Evolutionary conservation across 2,329 filamentous ascomycete genomes (phyloP).

Genomic region (Calonectria ilicicola): DNA sequence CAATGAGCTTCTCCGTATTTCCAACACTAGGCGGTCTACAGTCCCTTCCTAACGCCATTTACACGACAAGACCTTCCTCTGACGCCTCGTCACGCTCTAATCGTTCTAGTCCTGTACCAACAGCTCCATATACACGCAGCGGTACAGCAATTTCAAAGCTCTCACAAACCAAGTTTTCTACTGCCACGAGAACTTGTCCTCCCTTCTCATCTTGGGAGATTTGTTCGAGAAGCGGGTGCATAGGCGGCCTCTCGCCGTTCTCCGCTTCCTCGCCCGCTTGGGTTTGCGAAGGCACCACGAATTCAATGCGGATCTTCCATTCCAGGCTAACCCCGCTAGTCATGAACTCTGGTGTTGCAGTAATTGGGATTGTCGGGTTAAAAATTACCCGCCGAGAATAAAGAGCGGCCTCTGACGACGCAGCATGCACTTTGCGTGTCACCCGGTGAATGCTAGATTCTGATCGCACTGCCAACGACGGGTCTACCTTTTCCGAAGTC

Average conservation of each 20-base stretch:
- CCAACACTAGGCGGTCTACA: not conserved
- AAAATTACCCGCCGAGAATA: conserved; percentile 86
- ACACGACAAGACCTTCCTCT: conserved; percentile 59
- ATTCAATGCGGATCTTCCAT: conserved; percentile 93
- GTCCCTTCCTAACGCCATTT: conserved; percentile 23
- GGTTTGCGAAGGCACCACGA: conserved; percentile 80
- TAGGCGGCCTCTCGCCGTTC: conserved; percentile 33
- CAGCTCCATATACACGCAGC: conserved; percentile 80
- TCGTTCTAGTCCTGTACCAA: conserved; percentile 67
- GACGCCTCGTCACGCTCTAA: conserved; percentile 66
- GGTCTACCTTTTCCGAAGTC: conserved; percentile 85
- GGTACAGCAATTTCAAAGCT: conserved; percentile 92
- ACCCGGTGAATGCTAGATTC: conserved; percentile 88
- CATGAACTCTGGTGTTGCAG: conserved; percentile 89
- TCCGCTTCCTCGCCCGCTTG: conserved; percentile 45
- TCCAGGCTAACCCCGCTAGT: conserved; percentile 89
- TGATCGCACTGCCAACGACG: conserved; percentile 84
- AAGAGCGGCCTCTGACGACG: conserved; percentile 83
- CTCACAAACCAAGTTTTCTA: conserved; percentile 84
- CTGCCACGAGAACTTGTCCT: conserved; percentile 77
- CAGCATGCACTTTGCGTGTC: conserved; percentile 84
- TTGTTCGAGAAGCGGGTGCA: conserved; percentile 77
- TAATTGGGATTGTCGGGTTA: conserved; percentile 83
- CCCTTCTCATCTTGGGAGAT: conserved; percentile 84
- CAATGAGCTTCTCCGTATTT: conserved; percentile 12